Evolutionary conservation across 257 asterid genomes (phyloP).

Genomic region (Coffea canephora): DNA sequence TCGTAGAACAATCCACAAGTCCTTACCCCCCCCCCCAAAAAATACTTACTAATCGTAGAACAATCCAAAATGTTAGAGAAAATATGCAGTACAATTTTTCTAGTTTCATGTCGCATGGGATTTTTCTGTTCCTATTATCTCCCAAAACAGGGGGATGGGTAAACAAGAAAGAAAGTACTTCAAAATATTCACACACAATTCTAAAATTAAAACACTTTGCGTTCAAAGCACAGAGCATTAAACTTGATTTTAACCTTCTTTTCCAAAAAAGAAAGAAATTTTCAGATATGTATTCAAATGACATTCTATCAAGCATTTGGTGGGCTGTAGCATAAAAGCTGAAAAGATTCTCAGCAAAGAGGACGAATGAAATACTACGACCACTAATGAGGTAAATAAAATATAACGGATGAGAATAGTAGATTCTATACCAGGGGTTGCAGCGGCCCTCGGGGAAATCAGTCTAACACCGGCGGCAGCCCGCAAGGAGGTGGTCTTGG

Average conservation of each 20-base stretch:
- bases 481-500: not conserved
- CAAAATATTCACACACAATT: not conserved
- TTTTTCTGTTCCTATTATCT: not conserved
- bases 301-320: slow-evolving; percentile 7
- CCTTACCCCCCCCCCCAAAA: not conserved
- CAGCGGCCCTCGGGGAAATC: not conserved
- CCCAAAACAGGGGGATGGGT: not conserved
- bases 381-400: not conserved
- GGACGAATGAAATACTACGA: not conserved
- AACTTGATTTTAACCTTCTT: not conserved
- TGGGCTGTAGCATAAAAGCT: not conserved
- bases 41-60: too few species aligned
- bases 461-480: not conserved
- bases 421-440: not conserved
- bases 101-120: not conserved
- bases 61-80: not conserved
- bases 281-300: not conserved
- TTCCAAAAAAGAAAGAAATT: not conserved
- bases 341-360: not conserved
- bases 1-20: not conserved
- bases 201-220: not conserved
- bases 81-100: not conserved
- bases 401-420: not conserved
- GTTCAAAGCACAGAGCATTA: not conserved
- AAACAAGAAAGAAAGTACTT: not conserved